A percentile compares a stretch with the other conserved stretches of the same genome.
Conservation (phyloP, 148 eudicot species). For the Rhododendron mucronatum region DNA sequence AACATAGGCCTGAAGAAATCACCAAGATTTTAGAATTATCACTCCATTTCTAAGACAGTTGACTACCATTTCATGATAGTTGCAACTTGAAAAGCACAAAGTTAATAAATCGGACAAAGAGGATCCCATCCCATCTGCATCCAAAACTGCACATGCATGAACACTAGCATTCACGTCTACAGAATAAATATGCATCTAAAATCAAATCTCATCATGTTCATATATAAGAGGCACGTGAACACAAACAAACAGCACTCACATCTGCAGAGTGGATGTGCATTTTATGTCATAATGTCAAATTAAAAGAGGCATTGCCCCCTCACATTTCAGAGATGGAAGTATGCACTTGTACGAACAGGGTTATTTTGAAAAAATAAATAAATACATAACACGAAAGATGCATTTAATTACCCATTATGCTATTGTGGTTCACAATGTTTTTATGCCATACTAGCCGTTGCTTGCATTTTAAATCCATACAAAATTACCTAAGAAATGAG, state of each 20-base stretch:
- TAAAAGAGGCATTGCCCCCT: not conserved
- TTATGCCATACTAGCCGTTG: not conserved
- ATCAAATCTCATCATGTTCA: not conserved
- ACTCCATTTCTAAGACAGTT: not conserved
- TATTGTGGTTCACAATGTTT: not conserved
- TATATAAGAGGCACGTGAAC: not conserved
- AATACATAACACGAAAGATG: not conserved
- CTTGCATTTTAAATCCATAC: not conserved
- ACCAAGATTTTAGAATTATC: not conserved
- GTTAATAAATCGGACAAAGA: not conserved
- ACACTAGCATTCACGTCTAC: not conserved
- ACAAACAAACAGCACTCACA: not conserved
- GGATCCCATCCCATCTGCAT: not conserved
- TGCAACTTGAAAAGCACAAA: constrained; percentile 5
- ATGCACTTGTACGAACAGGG: not conserved
- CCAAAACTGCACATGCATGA: not conserved
- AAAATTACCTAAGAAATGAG: constrained; percentile 76
- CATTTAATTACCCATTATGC: not conserved
- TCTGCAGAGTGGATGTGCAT: not conserved
- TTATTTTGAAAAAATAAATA: not conserved
- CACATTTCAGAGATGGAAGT: not conserved
- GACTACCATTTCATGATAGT: not conserved
- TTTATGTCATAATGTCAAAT: not conserved
- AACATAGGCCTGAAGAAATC: not conserved
- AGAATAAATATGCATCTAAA: not conserved